Evolutionary conservation across 805 yeast species (phyloP).

Genomic region (Yarrowia phangngaensis): DNA sequence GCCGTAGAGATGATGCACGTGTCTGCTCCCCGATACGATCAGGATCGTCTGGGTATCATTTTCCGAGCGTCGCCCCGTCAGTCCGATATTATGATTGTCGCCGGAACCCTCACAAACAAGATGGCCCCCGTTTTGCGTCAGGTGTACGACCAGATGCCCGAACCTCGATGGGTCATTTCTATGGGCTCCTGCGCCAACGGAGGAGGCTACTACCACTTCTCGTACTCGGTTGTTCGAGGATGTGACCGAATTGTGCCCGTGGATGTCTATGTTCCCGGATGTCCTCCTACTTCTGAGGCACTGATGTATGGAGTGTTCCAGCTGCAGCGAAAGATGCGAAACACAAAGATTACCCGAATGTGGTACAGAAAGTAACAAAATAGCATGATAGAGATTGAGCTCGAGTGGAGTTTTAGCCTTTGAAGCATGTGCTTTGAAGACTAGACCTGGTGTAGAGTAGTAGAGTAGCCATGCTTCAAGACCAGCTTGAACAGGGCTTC

Average conservation of each 20-base stretch:
- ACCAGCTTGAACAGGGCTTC: no score
- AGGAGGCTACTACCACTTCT: conserved; percentile 88
- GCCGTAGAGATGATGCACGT: conserved; percentile 96
- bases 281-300: conserved; percentile 90
- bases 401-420: neutral
- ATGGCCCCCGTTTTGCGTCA: conserved; percentile 93
- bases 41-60: conserved; percentile 86
- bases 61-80: conserved; percentile 93
- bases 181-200: conserved; percentile 96
- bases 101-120: conserved; percentile 85
- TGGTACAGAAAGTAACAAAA: conserved; percentile 63
- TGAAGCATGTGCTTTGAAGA: neutral
- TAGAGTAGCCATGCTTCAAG: no score
- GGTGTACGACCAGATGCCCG: conserved; percentile 92
- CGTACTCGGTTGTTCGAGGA: conserved; percentile 84
- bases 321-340: conserved; percentile 85
- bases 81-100: conserved; percentile 87
- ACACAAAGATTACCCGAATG: conserved; percentile 72
- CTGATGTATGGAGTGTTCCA: conserved; percentile 87
- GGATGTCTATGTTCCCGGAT: conserved; percentile 87
- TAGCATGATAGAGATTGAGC: neutral
- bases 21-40: conserved; percentile 86
- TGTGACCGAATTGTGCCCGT: conserved; percentile 87
- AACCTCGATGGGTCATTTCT: conserved; percentile 89
- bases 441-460: no score